Evolutionary conservation across 2,329 filamentous ascomycete species (phyloP).

Genomic region (Didymella pomorum): DNA sequence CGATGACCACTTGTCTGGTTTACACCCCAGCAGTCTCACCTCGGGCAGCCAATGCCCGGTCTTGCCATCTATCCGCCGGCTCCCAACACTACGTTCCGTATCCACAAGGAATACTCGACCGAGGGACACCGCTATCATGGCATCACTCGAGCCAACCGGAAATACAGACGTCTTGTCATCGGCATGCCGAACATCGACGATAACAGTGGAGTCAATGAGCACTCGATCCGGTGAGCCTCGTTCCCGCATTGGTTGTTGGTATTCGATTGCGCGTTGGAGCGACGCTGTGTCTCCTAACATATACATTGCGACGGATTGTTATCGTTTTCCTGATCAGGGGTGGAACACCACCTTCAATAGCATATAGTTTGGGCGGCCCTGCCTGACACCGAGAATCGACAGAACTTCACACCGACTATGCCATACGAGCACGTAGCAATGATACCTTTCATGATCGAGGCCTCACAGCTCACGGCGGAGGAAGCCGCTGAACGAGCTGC

Average conservation of each 20-base stretch:
- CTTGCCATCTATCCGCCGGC: background rate
- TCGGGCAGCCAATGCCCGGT: background rate
- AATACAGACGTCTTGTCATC: background rate
- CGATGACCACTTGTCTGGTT: background rate
- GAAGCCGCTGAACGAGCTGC: slow-evolving; percentile 2
- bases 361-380: background rate
- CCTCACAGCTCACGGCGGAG: slow-evolving; percentile 1
- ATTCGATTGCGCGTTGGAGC: background rate
- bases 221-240: background rate
- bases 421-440: slow-evolving; percentile 1
- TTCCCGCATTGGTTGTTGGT: background rate
- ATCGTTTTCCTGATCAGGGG: background rate
- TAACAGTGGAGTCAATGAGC: background rate
- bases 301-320: background rate
- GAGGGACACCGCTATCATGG: background rate
- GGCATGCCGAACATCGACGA: background rate
- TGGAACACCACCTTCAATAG: background rate
- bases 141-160: too few species aligned
- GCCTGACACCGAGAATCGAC: background rate
- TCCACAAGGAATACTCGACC: too few species aligned
- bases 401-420: background rate
- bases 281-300: background rate
- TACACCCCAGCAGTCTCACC: background rate
- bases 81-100: background rate
- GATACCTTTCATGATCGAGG: slow-evolving; percentile 3